These are phyloP conservation scores for Phytopythium chamaehyphon DNA, from an alignment of 352 stramenopile genomes.

Conservation along the genomic window DNA sequence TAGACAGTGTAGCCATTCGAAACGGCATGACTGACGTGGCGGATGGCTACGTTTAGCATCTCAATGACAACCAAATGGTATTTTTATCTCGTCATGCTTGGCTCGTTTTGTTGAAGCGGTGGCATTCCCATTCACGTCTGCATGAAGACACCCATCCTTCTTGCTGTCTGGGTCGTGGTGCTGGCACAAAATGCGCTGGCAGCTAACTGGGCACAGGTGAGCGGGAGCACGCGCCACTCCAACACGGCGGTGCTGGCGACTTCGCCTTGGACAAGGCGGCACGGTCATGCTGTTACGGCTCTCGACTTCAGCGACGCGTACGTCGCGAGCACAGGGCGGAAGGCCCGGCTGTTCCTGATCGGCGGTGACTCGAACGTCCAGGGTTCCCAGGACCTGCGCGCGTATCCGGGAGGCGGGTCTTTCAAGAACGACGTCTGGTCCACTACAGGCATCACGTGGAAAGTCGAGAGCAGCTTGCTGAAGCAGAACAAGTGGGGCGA, in stretches of 20 bases:
- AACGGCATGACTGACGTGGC: not conserved
- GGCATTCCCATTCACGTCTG: no score
- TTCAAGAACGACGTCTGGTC: slow-evolving; percentile 77
- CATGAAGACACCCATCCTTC: no score
- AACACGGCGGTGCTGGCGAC: slow-evolving; percentile 46
- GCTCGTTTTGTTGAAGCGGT: no score
- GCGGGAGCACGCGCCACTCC: slow-evolving; percentile 41
- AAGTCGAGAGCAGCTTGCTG: slow-evolving; percentile 48
- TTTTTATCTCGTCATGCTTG: no score
- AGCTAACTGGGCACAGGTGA: slow-evolving; percentile 73
- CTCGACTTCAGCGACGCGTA: slow-evolving; percentile 59
- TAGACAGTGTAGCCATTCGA: not conserved
- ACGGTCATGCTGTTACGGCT: slow-evolving; percentile 55
- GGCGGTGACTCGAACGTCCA: slow-evolving; percentile 69
- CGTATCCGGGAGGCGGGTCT: slow-evolving; percentile 58
- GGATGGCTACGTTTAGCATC: not conserved
- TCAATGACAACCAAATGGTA: not conserved
- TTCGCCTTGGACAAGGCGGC: slow-evolving; percentile 58
- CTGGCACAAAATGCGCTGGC: not conserved
- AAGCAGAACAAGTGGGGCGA: slow-evolving; percentile 71
- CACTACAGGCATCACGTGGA: slow-evolving; percentile 54
- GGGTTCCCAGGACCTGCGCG: slow-evolving; percentile 57
- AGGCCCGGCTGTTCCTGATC: slow-evolving; percentile 62
- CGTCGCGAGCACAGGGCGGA: slow-evolving; percentile 32
- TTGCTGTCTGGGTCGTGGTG: not conserved